Percentiles rank a stretch among this genome's conserved stretches.
These are phyloP conservation scores for Juglanconis oblonga DNA, from an alignment of 2,329 filamentous ascomycete genomes.

Conservation along the genomic window DNA sequence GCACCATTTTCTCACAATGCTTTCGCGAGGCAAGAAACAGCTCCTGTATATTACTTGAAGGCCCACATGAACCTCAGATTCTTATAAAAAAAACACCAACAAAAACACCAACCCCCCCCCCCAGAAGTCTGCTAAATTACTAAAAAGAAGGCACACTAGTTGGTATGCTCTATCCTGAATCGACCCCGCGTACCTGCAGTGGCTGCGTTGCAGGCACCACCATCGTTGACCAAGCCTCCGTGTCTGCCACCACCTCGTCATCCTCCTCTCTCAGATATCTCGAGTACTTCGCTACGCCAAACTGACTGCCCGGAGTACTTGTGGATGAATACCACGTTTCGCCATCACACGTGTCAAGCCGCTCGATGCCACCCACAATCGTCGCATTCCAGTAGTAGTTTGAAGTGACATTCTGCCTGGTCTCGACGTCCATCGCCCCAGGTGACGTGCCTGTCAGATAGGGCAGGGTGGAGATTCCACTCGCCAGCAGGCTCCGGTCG, in stretches of 20 bases:
- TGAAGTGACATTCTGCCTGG: slow-evolving; percentile 30
- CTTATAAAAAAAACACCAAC: no score
- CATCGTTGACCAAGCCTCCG: slow-evolving; percentile 8
- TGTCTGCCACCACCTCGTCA: slow-evolving; percentile 22
- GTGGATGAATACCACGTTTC: slow-evolving; percentile 29
- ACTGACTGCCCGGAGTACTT: slow-evolving; percentile 14
- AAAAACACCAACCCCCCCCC: no score
- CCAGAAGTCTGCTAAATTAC: no score
- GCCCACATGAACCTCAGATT: no score
- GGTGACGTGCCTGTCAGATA: slow-evolving; percentile 23
- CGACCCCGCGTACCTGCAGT: neutral
- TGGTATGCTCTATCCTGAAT: no score
- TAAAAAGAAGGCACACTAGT: no score
- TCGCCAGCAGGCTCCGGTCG: slow-evolving; percentile 26
- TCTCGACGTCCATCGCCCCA: slow-evolving; percentile 21
- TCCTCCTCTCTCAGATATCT: slow-evolving; percentile 25
- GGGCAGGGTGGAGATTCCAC: slow-evolving; percentile 23
- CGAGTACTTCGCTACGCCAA: slow-evolving; percentile 22
- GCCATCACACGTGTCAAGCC: slow-evolving; percentile 25
- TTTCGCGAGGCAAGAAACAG: no score
- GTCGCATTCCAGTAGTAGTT: slow-evolving; percentile 31
- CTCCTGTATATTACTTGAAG: no score
- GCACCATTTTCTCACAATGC: no score
- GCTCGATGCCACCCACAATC: slow-evolving; percentile 28
- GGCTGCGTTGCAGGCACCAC: neutral